phyloP scores from a whole-genome alignment of 345 rosid genomes.

The Citrus trifoliata region DNA sequence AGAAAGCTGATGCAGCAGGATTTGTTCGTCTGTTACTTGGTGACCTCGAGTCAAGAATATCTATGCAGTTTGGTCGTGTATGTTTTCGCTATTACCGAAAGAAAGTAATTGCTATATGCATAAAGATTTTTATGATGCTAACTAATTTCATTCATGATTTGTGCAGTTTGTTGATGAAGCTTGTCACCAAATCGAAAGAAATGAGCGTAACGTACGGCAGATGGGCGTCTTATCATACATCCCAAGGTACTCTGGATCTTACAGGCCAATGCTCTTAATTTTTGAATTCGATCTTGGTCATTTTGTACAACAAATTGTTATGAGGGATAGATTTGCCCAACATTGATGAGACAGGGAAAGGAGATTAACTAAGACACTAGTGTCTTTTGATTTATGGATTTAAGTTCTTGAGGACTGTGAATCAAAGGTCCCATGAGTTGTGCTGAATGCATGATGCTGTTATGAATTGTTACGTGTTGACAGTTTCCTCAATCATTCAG shows the following conservation, averaged over 20 bases:
- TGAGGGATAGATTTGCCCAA: background rate
- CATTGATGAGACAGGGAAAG: background rate
- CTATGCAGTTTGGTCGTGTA: slow-evolving; percentile 90
- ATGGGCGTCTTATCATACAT: slow-evolving; percentile 91
- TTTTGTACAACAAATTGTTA: background rate
- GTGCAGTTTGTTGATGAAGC: slow-evolving; percentile 97
- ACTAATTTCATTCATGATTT: slow-evolving; percentile 18
- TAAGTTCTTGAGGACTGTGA: background rate
- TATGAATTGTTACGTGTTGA: background rate
- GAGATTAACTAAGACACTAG: background rate
- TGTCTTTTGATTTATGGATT: background rate
- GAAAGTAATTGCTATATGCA: background rate
- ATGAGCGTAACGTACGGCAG: slow-evolving; percentile 85
- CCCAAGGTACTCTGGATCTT: slow-evolving; percentile 56
- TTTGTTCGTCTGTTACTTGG: slow-evolving; percentile 98
- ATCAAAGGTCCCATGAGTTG: background rate
- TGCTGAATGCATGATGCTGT: background rate
- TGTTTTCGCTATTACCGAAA: slow-evolving; percentile 26
- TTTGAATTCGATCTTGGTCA: background rate
- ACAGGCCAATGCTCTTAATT: background rate
- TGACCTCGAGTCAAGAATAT: slow-evolving; percentile 86
- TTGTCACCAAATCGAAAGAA: slow-evolving; percentile 94
- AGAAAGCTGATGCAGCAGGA: slow-evolving; percentile 99
- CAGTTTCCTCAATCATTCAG: background rate
- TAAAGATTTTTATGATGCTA: slow-evolving; percentile 12